phyloP scores from a whole-genome alignment of 345 rosid species.

The Salix koriyanagi region DNA sequence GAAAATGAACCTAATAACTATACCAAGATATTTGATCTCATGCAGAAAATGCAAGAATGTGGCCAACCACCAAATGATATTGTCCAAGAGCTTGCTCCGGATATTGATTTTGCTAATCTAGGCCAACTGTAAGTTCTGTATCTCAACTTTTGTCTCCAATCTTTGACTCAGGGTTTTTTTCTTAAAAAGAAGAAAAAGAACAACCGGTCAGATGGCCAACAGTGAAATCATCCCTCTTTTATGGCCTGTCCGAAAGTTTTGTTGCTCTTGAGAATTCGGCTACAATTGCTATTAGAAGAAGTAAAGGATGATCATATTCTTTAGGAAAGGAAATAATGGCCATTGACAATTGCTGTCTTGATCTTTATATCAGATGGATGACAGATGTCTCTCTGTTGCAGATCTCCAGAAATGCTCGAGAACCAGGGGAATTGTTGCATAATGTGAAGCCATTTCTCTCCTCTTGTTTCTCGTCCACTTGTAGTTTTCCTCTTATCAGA shows the following conservation, averaged over 20 bases:
- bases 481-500: slow-evolving; percentile 14
- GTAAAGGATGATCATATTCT: neutral
- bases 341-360: neutral
- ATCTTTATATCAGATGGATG: neutral
- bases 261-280: neutral
- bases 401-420: slow-evolving; percentile 57
- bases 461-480: neutral
- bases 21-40: slow-evolving; percentile 76
- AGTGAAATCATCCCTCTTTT: neutral
- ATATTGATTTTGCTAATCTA: slow-evolving; percentile 68
- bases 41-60: slow-evolving; percentile 99
- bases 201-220: neutral
- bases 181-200: neutral
- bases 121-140: slow-evolving; percentile 70
- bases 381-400: neutral
- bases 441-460: slow-evolving; percentile 45
- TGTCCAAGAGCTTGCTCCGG: slow-evolving; percentile 86
- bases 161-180: too few species aligned
- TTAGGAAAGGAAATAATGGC: neutral
- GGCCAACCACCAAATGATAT: slow-evolving; percentile 97
- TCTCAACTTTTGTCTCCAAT: neutral
- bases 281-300: neutral
- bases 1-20: slow-evolving; percentile 71
- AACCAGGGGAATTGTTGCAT: slow-evolving; percentile 70
- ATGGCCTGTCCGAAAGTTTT: neutral